Conservation (phyloP, 805 yeast genomes). For the Jamesozyma rosinii region DNA sequence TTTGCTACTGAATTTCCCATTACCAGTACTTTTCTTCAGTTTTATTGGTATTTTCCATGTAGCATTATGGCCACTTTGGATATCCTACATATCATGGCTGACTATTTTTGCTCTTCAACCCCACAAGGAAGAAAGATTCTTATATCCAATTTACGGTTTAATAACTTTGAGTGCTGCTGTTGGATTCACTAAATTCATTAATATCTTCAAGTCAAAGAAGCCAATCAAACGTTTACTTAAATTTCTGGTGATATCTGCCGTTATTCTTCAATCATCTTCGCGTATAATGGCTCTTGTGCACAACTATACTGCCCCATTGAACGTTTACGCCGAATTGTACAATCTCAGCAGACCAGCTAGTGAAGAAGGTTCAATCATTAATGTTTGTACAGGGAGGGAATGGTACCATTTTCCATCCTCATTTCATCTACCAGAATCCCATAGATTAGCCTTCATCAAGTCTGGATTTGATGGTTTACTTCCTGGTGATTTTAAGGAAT, state of each 20-base stretch:
- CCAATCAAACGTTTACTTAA: conserved; percentile 8
- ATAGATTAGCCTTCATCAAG: conserved; percentile 55
- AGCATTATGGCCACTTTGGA: conserved; percentile 26
- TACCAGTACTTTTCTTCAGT: conserved; percentile 30
- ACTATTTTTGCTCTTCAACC: conserved; percentile 63
- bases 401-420: conserved; percentile 93
- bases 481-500: conserved; percentile 76
- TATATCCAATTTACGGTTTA: conserved; percentile 76
- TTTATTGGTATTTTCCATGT: conserved; percentile 22
- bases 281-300: conserved; percentile 51
- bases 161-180: conserved; percentile 56
- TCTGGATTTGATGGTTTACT: conserved; percentile 80
- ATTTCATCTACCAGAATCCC: conserved; percentile 59
- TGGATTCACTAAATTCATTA: conserved; percentile 25
- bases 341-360: background rate
- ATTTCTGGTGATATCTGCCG: conserved; percentile 11
- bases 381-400: conserved; percentile 86
- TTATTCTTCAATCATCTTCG: conserved; percentile 32
- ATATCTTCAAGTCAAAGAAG: conserved; percentile 7
- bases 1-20: conserved; percentile 62
- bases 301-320: conserved; percentile 69
- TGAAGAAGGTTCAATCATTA: conserved; percentile 24
- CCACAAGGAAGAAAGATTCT: conserved; percentile 86
- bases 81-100: conserved; percentile 60
- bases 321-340: conserved; percentile 38